These are phyloP conservation scores for Mesotaenium endlicherianum DNA, from an alignment of 139 green algal species.

Conservation along the genomic window DNA sequence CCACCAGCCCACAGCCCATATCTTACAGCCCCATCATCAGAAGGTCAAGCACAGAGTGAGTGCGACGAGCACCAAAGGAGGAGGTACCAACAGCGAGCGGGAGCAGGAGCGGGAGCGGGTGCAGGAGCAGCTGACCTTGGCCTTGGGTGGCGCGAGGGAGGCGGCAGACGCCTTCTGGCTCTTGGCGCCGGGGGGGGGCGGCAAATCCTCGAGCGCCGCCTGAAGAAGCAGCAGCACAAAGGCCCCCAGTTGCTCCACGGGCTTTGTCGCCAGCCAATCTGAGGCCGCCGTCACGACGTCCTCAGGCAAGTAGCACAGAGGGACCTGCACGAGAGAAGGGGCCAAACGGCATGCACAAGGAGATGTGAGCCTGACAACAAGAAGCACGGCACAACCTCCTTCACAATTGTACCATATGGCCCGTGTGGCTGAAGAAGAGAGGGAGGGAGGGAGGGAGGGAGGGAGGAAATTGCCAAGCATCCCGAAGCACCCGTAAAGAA, in stretches of 20 bases:
- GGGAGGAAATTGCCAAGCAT: no score
- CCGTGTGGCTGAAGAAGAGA: no score
- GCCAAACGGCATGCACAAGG: not conserved
- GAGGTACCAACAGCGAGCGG: not conserved
- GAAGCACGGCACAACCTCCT: no score
- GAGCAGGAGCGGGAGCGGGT: not conserved
- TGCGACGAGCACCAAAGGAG: not conserved
- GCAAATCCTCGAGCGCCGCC: conserved; percentile 18
- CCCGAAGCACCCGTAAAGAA: no score
- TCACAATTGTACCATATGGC: no score
- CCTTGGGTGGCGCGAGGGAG: conserved; percentile 10
- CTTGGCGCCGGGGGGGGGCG: not conserved
- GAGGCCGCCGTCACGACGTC: conserved; percentile 5
- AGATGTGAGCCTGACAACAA: no score
- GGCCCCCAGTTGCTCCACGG: conserved; percentile 34
- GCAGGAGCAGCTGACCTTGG: conserved; percentile 3
- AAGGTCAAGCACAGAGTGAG: no score
- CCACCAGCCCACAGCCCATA: no score
- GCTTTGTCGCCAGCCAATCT: conserved; percentile 20
- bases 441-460: no score
- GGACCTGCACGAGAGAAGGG: conserved; percentile 16
- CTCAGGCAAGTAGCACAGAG: conserved; percentile 28
- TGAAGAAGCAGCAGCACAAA: conserved; percentile 31
- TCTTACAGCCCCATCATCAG: no score
- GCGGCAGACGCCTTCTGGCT: not conserved